Conservation (phyloP, 306 rosid genomes). For the Dryas alaskensis region DNA sequence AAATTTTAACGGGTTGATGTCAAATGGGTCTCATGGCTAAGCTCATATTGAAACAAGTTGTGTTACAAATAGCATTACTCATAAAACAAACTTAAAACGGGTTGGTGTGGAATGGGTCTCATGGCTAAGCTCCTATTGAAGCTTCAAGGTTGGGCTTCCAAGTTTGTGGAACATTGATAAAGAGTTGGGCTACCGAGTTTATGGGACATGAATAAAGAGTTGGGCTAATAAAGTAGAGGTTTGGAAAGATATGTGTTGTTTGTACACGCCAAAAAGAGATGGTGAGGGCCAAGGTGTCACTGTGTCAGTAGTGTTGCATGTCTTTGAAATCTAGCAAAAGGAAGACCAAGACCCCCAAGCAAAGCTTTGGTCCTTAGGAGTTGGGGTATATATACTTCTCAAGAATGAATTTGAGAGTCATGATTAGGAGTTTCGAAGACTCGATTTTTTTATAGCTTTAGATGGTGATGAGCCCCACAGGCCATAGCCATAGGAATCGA, state of each 20-base stretch:
- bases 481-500: background rate
- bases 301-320: background rate
- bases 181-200: background rate
- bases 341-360: slow-evolving; percentile 10
- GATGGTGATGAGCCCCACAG: slow-evolving; percentile 22
- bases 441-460: background rate
- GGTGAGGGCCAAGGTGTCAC: background rate
- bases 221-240: background rate
- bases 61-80: no score
- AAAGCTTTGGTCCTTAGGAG: background rate
- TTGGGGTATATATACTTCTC: background rate
- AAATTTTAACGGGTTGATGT: no score
- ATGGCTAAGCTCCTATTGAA: background rate
- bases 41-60: no score
- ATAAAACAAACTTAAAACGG: background rate
- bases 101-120: background rate
- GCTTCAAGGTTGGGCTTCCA: background rate
- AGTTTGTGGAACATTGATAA: background rate
- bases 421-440: slow-evolving; percentile 12
- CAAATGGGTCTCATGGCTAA: no score
- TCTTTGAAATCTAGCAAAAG: background rate
- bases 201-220: background rate
- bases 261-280: background rate
- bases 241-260: background rate
- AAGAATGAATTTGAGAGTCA: background rate